Evolutionary conservation across 192 early-diverging fungal genomes (phyloP).

Genomic region (Coemansia reversa): DNA sequence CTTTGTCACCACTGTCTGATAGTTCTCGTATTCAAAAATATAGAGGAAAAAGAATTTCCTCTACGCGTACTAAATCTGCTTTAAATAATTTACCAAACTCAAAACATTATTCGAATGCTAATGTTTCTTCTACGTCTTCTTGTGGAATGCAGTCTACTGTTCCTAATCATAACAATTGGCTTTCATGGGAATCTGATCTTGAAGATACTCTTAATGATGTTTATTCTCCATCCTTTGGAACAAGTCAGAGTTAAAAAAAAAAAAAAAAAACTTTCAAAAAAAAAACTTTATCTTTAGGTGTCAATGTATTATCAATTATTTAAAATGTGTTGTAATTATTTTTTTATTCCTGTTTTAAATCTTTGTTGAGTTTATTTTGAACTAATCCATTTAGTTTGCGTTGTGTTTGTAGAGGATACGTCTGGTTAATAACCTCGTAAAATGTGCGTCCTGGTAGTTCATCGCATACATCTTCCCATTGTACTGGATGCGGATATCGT

Average conservation of each 20-base stretch:
- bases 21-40: neutral
- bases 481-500: neutral
- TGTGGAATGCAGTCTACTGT: slow-evolving; percentile 6
- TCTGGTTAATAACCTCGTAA: neutral
- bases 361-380: too few species aligned
- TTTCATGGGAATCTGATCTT: slow-evolving; percentile 50
- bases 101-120: too few species aligned
- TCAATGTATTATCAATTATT: slow-evolving; percentile 2
- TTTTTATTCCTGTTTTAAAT: too few species aligned
- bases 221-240: slow-evolving; percentile 4
- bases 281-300: neutral
- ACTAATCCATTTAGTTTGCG: neutral
- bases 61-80: too few species aligned
- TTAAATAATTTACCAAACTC: too few species aligned
- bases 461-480: slow-evolving; percentile 20
- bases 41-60: too few species aligned
- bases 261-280: neutral
- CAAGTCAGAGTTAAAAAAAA: neutral
- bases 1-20: too few species aligned
- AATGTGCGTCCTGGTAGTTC: slow-evolving; percentile 10
- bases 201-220: slow-evolving; percentile 44
- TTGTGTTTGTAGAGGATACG: neutral
- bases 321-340: too few species aligned
- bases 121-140: too few species aligned
- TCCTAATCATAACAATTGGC: slow-evolving; percentile 27